phyloP scores from a whole-genome alignment of 2,329 filamentous ascomycete genomes.

The Epichloe elymi region DNA sequence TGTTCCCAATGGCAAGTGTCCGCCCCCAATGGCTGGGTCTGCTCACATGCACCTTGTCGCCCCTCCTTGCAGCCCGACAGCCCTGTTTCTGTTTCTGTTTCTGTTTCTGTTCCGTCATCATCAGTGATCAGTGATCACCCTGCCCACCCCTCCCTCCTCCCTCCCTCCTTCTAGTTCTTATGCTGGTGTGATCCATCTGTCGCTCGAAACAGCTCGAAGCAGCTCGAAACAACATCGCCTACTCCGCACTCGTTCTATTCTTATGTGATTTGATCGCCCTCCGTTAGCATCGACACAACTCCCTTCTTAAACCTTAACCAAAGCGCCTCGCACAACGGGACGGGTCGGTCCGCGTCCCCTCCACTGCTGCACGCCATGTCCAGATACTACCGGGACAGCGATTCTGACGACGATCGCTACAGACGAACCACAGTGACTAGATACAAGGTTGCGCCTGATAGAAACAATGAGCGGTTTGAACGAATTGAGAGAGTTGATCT shows the following conservation, averaged over 20 bases:
- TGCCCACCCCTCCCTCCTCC: no score
- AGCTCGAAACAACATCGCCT: no score
- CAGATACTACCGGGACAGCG: slow-evolving; percentile 22
- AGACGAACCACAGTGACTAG: slow-evolving; percentile 35
- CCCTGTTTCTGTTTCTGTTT: slow-evolving; percentile 3
- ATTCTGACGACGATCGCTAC: slow-evolving; percentile 32
- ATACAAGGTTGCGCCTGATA: slow-evolving; percentile 35
- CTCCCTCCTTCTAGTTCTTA: no score
- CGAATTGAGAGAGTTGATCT: slow-evolving; percentile 26
- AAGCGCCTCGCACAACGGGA: slow-evolving; percentile 5
- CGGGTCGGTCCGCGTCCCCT: slow-evolving; percentile 5
- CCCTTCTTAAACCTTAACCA: not conserved
- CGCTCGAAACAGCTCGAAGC: no score
- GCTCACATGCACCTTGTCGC: not conserved
- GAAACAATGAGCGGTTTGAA: slow-evolving; percentile 27
- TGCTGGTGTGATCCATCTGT: no score
- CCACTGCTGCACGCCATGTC: slow-evolving; percentile 17
- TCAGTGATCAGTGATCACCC: not conserved
- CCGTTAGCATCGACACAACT: not conserved
- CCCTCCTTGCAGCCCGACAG: not conserved
- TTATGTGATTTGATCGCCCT: not conserved
- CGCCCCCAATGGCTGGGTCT: no score
- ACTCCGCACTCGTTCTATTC: not conserved
- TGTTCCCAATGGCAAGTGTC: no score
- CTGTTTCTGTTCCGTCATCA: slow-evolving; percentile 8